Conservation (phyloP, 192 early-diverging fungal species). For the Oehlia diaphana region DNA sequence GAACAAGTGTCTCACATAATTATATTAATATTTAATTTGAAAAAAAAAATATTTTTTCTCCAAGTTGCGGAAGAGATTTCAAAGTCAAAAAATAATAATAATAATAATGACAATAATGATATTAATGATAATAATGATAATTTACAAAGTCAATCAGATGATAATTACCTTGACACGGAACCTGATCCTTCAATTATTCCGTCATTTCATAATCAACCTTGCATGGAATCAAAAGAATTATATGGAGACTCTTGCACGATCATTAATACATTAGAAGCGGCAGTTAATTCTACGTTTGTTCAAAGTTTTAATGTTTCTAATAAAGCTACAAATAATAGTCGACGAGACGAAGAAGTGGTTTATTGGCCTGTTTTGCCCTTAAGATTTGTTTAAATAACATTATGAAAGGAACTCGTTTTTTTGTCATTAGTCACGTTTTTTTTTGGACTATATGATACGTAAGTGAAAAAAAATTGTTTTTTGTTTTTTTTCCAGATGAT, state of each 20-base stretch:
- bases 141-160: not conserved
- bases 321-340: not conserved
- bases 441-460: not conserved
- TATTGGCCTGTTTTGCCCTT: slow-evolving; percentile 28
- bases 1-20: not conserved
- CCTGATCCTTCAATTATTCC: not conserved
- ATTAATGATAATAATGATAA: not conserved
- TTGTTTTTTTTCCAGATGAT: not conserved
- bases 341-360: not conserved
- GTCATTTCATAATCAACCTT: not conserved
- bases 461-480: not conserved
- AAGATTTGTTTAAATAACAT: not conserved
- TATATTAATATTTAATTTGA: too few species aligned
- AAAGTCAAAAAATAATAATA: not conserved
- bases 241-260: not conserved
- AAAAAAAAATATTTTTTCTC: too few species aligned
- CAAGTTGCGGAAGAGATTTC: not conserved
- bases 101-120: not conserved
- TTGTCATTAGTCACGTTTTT: too few species aligned
- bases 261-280: not conserved
- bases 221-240: not conserved
- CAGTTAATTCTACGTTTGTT: not conserved
- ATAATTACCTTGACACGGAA: not conserved
- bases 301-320: slow-evolving; percentile 2
- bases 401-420: not conserved